These are phyloP conservation scores for Aspergillus ruber DNA, from an alignment of 2,329 filamentous ascomycete species.

Conservation along the genomic window DNA sequence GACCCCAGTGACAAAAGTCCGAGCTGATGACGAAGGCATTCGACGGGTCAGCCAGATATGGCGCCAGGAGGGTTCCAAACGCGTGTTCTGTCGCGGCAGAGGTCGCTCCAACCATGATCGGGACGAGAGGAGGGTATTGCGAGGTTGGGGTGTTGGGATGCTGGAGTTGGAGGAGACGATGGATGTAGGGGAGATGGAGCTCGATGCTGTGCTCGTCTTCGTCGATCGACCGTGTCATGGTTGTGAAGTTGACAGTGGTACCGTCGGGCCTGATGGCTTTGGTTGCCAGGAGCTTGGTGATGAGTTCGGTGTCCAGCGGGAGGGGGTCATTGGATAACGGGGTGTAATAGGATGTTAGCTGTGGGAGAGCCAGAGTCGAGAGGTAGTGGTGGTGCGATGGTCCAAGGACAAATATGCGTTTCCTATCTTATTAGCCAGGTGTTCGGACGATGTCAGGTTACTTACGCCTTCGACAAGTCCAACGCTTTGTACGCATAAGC, in stretches of 20 bases:
- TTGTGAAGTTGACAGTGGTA: conserved; percentile 32
- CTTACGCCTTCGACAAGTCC: conserved; percentile 68
- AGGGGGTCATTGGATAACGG: conserved; percentile 39
- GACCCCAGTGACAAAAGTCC: conserved; percentile 96
- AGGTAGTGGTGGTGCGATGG: conserved; percentile 88
- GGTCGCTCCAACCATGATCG: conserved; percentile 78
- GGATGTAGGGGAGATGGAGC: conserved; percentile 93
- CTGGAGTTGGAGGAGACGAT: conserved; percentile 61
- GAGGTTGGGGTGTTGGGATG: conserved; percentile 44
- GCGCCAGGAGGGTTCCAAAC: conserved; percentile 65
- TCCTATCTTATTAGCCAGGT: conserved; percentile 40
- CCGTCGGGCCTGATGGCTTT: conserved; percentile 24
- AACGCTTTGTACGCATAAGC: conserved; percentile 91
- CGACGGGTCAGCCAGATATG: conserved; percentile 65
- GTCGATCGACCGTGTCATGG: conserved; percentile 62
- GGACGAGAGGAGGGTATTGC: conserved; percentile 68
- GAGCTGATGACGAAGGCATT: conserved; percentile 86
- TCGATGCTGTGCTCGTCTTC: conserved; percentile 87
- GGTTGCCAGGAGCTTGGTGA: conserved; percentile 29
- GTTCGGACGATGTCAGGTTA: conserved; percentile 5
- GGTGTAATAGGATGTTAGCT: conserved; percentile 51
- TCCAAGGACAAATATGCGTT: conserved; percentile 85
- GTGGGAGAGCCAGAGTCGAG: conserved; percentile 67
- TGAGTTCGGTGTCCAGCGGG: conserved; percentile 39
- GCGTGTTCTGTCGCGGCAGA: conserved; percentile 57